These are phyloP conservation scores for Allomyces macrogynus DNA, from an alignment of 192 early-diverging fungal genomes.

Conservation along the genomic window DNA sequence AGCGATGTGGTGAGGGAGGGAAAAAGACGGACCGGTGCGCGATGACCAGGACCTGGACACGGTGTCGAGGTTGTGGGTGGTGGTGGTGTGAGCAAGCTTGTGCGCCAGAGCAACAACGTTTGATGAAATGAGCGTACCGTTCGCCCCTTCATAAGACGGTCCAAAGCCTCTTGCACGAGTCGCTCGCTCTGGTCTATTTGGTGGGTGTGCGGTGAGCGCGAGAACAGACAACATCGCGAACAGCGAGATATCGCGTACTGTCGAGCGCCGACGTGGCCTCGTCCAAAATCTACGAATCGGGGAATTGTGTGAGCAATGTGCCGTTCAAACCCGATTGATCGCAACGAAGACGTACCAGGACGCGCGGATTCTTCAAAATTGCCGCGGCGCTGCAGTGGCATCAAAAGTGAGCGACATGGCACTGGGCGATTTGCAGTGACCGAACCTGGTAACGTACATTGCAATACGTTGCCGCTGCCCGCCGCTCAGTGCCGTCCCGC, in stretches of 20 bases:
- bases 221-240: neutral
- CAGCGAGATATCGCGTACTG: neutral
- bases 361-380: slow-evolving; percentile 29
- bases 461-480: slow-evolving; percentile 42
- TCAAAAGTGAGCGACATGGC: no score
- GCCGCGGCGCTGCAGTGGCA: slow-evolving; percentile 16
- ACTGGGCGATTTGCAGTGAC: no score
- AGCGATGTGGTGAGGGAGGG: slow-evolving; percentile 13
- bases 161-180: slow-evolving; percentile 6
- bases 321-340: no score
- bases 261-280: neutral
- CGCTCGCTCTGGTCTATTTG: slow-evolving; percentile 4
- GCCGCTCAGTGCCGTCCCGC: slow-evolving; percentile 31
- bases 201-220: neutral
- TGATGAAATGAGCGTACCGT: neutral
- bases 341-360: slow-evolving; percentile 10
- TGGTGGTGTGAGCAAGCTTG: no score
- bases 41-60: slow-evolving; percentile 7
- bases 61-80: slow-evolving; percentile 4
- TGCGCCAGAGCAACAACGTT: no score
- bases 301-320: neutral
- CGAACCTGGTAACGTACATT: slow-evolving; percentile 6
- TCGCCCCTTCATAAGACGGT: slow-evolving; percentile 5
- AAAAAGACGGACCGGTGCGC: slow-evolving; percentile 7
- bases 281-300: neutral